Base-by-base conservation (phyloP, 495 filamentous ascomycete species). In the Aspergillus indologenus region DNA sequence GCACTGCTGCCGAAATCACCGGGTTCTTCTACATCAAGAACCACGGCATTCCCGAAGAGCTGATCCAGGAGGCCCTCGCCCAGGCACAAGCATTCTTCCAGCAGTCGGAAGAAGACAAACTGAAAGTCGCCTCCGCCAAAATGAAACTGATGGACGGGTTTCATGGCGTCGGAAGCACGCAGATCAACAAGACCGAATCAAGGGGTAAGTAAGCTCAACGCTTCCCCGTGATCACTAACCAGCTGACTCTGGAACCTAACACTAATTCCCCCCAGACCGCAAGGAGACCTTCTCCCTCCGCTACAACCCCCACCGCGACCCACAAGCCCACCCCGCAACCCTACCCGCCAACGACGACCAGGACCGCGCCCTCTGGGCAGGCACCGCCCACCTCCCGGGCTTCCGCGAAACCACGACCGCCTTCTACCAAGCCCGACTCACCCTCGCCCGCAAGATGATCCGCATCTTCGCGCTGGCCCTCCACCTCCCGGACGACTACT, bases 1-100 rank as follows among this genome's bases (percentile, higher is more conserved):
- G 66, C 59, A 62, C 59, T 4, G 80, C 80, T 6, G 75, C 76
- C 20, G 70, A 78, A 17, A 79, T 74, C 46, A 81, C 70, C 0
- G 81, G 80, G 0, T 83, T 84, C 66, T 83, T 84, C 64, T 83
- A 84, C 56, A 68, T 82, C 60, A 76, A 73, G 63, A 82, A 83
- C 40, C 80, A 84, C 64, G 80, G 81, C 0, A 81, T 84, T 29
- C 51, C 74, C 0, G 73, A 77, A 19, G 68, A 74, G 2, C 63
- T 75, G 0, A 80, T 84, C 61, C 62, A 74, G 4, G 61, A 58
- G 14, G 80, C 80, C 44, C 53, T 71, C 5, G 23, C 47, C 3
- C 61, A 66, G 29, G 74, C 75, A 0, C 64, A 76, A 19, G 64
- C 60, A 0, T 85, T 83, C 61, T 85, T 85, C 65, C 62, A 60